A percentile compares a stretch with the other conserved stretches of the same genome.
Conservation (phyloP, 345 rosid genomes). For the Nasturtium officinale region DNA sequence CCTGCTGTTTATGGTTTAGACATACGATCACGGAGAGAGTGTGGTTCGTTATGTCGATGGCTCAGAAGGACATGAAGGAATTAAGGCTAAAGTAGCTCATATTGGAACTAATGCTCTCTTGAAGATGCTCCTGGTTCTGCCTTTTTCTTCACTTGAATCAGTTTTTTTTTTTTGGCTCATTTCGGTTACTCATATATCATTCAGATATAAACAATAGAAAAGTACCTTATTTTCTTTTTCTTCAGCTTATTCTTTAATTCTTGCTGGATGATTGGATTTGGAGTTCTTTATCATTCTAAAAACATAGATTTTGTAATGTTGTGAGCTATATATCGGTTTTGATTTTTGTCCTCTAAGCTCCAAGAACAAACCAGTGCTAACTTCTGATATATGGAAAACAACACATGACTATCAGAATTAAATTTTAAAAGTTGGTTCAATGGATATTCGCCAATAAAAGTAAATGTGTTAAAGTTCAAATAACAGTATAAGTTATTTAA, state of each 20-base stretch:
- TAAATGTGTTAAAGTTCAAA: no score
- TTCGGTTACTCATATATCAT: neutral
- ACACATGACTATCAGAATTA: no score
- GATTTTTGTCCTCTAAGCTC: no score
- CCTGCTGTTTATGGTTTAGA: slow-evolving; percentile 97
- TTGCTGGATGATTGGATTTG: neutral
- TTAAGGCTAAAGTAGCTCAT: slow-evolving; percentile 85
- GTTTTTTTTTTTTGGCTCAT: neutral
- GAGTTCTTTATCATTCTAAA: no score
- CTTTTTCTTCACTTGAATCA: slow-evolving; percentile 22
- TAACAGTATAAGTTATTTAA: no score
- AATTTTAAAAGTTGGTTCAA: no score
- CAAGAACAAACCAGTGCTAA: no score
- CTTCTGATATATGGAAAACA: no score
- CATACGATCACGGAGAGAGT: slow-evolving; percentile 92
- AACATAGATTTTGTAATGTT: no score
- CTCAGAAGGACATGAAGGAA: slow-evolving; percentile 60
- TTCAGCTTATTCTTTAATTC: neutral
- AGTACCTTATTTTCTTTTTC: neutral
- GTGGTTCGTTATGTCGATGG: slow-evolving; percentile 87
- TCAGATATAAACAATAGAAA: neutral
- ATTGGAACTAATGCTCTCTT: slow-evolving; percentile 95
- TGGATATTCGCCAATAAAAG: no score
- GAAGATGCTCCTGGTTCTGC: slow-evolving; percentile 92
- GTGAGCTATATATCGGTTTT: no score